phyloP scores from a whole-genome alignment of 2,329 filamentous ascomycete species.

The Didymella exigua region DNA sequence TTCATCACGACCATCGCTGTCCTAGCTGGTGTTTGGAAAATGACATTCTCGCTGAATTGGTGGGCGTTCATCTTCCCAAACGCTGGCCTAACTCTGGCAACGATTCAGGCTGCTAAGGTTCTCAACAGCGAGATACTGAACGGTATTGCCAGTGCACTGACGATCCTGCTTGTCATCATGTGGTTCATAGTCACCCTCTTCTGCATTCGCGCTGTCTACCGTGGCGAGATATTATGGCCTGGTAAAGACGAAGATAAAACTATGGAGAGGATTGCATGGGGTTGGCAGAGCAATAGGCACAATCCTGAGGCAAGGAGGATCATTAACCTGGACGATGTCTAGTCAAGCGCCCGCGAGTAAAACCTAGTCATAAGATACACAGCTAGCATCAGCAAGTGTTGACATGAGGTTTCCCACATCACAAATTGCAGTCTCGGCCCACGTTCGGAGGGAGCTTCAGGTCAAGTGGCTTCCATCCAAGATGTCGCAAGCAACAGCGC shows the following conservation, averaged over 20 bases:
- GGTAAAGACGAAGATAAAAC: constrained; percentile 50
- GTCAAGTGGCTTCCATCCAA: background rate
- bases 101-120: constrained; percentile 62
- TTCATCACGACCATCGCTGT: constrained; percentile 50
- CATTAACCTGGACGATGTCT: background rate
- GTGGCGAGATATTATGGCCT: constrained; percentile 60
- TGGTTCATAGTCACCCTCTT: constrained; percentile 61
- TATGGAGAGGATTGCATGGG: constrained; percentile 34
- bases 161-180: constrained; percentile 59
- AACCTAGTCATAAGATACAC: background rate
- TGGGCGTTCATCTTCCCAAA: constrained; percentile 73
- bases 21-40: constrained; percentile 48
- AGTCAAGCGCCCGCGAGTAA: background rate
- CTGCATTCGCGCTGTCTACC: constrained; percentile 58
- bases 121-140: constrained; percentile 59
- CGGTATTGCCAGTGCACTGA: constrained; percentile 62
- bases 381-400: background rate
- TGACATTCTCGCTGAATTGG: constrained; percentile 45
- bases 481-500: background rate
- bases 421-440: background rate
- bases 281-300: constrained; percentile 28
- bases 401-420: background rate
- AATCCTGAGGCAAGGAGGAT: constrained; percentile 20
- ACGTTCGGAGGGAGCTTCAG: background rate
- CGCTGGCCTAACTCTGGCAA: constrained; percentile 65